Conservation (phyloP, 1,139 yeast species). For the Casaregolazyma suthepensis region DNA sequence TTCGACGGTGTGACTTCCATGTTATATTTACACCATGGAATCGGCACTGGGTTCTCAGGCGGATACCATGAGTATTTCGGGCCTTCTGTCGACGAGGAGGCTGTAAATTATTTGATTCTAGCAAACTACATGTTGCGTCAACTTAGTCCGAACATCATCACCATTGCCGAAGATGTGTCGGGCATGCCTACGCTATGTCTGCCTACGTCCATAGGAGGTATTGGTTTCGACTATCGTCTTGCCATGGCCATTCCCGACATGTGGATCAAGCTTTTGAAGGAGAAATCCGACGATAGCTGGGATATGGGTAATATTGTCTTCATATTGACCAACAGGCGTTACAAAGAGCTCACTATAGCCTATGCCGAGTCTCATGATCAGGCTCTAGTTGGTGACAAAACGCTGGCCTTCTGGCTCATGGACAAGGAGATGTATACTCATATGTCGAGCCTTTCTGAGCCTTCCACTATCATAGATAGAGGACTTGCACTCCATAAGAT, state of each 20-base stretch:
- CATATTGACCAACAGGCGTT: slow-evolving; percentile 82
- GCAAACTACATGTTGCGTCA: slow-evolving; percentile 72
- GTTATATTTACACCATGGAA: slow-evolving; percentile 89
- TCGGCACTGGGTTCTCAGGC: slow-evolving; percentile 83
- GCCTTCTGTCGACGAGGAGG: slow-evolving; percentile 78
- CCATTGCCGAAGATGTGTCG: slow-evolving; percentile 94
- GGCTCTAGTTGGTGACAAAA: slow-evolving; percentile 95
- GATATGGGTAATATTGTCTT: slow-evolving; percentile 73
- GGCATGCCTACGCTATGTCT: slow-evolving; percentile 95
- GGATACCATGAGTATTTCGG: slow-evolving; percentile 89
- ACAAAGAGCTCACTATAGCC: slow-evolving; percentile 83
- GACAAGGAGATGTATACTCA: slow-evolving; percentile 97
- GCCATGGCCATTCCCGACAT: slow-evolving; percentile 98
- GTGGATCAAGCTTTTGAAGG: slow-evolving; percentile 95
- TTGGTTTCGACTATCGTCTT: slow-evolving; percentile 86
- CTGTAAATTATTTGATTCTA: slow-evolving; percentile 76
- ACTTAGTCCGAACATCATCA: slow-evolving; percentile 51
- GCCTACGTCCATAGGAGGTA: slow-evolving; percentile 69
- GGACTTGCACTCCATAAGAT: slow-evolving; percentile 87
- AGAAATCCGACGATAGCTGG: slow-evolving; percentile 84
- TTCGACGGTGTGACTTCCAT: slow-evolving; percentile 96
- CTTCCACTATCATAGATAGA: slow-evolving; percentile 75
- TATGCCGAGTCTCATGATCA: slow-evolving; percentile 97
- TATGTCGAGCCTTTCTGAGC: slow-evolving; percentile 71
- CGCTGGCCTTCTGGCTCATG: slow-evolving; percentile 97